Evolutionary conservation across 1,284 basidiomycete species (phyloP).

Genomic region (Microbotryum lychnidis-dioicae): DNA sequence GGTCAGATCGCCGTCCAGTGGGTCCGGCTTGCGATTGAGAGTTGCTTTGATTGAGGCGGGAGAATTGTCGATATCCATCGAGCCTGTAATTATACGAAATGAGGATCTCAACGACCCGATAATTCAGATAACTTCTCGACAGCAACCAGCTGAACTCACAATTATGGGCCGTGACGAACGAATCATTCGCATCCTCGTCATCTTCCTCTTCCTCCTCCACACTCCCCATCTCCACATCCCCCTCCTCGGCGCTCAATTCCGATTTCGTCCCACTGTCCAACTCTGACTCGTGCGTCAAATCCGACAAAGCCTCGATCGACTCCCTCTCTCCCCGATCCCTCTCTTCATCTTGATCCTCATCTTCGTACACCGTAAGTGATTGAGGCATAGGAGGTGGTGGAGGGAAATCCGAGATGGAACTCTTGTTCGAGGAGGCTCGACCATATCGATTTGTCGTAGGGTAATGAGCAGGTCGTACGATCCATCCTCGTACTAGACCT

Average conservation of each 20-base stretch:
- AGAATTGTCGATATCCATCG: no score
- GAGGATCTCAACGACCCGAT: no score
- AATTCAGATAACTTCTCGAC: no score
- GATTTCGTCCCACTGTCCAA: no score
- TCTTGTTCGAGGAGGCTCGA: neutral
- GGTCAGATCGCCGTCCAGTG: constrained; percentile 7
- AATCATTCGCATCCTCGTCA: neutral
- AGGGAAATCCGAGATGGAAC: neutral
- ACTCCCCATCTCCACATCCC: neutral
- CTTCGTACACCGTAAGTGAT: constrained; percentile 17
- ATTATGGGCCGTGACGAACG: neutral
- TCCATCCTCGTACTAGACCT: constrained; percentile 59
- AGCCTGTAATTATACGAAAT: no score
- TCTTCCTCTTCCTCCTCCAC: neutral
- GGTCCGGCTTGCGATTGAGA: no score
- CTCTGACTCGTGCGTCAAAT: neutral
- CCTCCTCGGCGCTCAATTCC: no score
- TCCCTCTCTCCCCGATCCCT: neutral
- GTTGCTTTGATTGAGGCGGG: no score
- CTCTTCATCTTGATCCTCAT: constrained; percentile 46
- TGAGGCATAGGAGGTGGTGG: constrained; percentile 6
- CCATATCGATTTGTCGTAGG: neutral
- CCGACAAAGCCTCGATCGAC: neutral
- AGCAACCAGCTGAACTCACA: neutral
- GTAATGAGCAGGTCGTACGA: constrained; percentile 16